phyloP scores from a whole-genome alignment of 148 eudicot species.

The Beta vulgaris region DNA sequence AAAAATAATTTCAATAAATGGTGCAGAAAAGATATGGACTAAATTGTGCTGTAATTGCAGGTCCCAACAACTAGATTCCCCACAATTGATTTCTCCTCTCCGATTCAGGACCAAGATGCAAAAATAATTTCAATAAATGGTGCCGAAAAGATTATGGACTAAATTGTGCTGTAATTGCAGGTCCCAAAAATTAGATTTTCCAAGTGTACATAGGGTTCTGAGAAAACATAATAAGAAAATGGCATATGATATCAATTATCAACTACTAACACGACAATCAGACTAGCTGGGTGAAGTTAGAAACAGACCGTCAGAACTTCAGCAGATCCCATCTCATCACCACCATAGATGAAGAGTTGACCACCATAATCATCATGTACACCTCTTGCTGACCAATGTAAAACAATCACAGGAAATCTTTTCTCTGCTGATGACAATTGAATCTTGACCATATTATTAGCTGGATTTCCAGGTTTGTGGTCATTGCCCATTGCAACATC shows the following conservation, averaged over 20 bases:
- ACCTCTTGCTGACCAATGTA: conserved; percentile 66
- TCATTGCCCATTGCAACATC: conserved; percentile 35
- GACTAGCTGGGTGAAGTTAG: conserved; percentile 20
- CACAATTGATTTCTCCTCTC: conserved; percentile 3
- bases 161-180: neutral
- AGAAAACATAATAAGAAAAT: neutral
- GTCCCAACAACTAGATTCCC: neutral
- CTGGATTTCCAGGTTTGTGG: conserved; percentile 44
- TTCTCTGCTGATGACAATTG: conserved; percentile 68
- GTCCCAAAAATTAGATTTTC: neutral
- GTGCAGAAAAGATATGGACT: neutral
- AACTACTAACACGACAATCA: neutral
- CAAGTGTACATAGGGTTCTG: neutral
- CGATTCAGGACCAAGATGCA: neutral
- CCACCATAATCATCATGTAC: conserved; percentile 46
- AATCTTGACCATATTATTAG: conserved; percentile 56
- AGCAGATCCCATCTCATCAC: conserved; percentile 87
- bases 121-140: neutral
- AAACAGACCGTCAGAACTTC: conserved; percentile 89
- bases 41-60: neutral
- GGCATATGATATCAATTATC: neutral
- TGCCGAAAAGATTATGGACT: neutral
- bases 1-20: neutral
- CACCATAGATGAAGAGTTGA: conserved; percentile 87
- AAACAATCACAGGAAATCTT: conserved; percentile 85